Base-by-base conservation (phyloP, 208 protist species). In the Trypanosoma cruzi region DNA sequence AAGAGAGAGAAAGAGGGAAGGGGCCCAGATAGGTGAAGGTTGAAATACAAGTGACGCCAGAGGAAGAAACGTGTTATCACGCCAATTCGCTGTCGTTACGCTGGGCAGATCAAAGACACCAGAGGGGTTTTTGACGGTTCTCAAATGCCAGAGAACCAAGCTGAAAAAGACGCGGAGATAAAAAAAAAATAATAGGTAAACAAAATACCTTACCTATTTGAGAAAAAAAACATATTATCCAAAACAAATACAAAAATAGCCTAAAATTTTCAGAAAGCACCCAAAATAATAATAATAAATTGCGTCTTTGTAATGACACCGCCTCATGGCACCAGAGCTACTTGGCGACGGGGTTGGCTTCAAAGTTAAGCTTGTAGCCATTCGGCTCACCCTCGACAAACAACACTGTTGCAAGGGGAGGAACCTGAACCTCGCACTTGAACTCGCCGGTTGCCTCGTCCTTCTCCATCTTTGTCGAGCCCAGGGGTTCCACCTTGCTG, bases 331-430 rank as follows among this genome's bases (percentile, higher is more conserved):
- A 52, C 48, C 22, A 26, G 48, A 26, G 1, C 24, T 64, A 64
- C 42, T 49, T 52, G 24, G 42, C 34, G 31, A 64, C 6, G 22
- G 63, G 60, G 50, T 68, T 66, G 1, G 88, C 88, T 72, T 87
- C 81, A 65, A 87, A 91, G 75, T 74, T 80, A 65, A 90, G 86
- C 79, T 91, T 94, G 86, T 85, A 94, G 67, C 85, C 85, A 67
- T 92, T 92, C 50, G 81, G 80, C 62, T 77, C 74, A 13, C 89
- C 89, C 68, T 88, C 73, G 58, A 94, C 85, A 56, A 94, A 92
- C 84, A 89, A 82, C 69, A 92, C 84, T 26, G 85, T 92, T 34
- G 34, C 62, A 42, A 64, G 54, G 5, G 89, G 89, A 14, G 75
- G 77, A 32, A 94, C 75, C 26, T 70, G 18, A 34, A 94, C 60